phyloP scores from a whole-genome alignment of 2,329 filamentous ascomycete genomes.

The Beauveria australis region DNA sequence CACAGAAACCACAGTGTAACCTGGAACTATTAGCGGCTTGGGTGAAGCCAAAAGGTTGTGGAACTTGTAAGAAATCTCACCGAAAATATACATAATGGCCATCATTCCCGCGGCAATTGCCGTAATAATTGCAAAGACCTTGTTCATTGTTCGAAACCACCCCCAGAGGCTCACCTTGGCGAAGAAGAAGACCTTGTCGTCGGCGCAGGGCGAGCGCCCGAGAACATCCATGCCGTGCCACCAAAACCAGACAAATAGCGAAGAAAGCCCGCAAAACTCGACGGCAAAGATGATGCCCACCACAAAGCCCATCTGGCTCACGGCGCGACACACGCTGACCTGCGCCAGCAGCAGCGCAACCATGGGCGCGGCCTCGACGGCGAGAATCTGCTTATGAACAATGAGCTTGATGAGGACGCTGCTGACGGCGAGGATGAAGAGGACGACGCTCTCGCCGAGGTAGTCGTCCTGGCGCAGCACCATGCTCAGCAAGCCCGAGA shows the following conservation, averaged over 20 bases:
- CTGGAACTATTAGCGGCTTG: neutral
- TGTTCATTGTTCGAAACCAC: conserved; percentile 19
- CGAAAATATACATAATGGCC: conserved; percentile 12
- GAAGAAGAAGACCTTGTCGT: conserved; percentile 22
- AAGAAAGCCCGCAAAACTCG: conserved; percentile 15
- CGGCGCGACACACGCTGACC: conserved; percentile 15
- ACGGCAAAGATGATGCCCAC: conserved; percentile 13
- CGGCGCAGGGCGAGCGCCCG: conserved; percentile 12
- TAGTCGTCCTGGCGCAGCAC: conserved; percentile 16
- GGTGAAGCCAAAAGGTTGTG: no score
- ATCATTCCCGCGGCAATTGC: conserved; percentile 10
- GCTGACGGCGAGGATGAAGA: conserved; percentile 17
- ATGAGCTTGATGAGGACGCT: conserved; percentile 16
- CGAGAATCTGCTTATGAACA: conserved; percentile 9
- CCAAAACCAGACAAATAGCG: conserved; percentile 18
- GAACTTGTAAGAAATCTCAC: neutral
- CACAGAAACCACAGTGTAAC: neutral
- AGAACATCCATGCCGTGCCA: conserved; percentile 19
- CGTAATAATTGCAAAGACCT: conserved; percentile 16
- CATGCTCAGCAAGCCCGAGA: conserved; percentile 16
- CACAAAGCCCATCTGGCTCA: conserved; percentile 12
- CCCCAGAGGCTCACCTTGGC: conserved; percentile 20
- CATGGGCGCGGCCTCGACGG: conserved; percentile 19
- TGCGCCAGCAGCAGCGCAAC: conserved; percentile 17
- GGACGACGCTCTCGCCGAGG: conserved; percentile 17